Base-by-base conservation (phyloP, 1,284 basidiomycete genomes). In the Malassezia dermatis region DNA sequence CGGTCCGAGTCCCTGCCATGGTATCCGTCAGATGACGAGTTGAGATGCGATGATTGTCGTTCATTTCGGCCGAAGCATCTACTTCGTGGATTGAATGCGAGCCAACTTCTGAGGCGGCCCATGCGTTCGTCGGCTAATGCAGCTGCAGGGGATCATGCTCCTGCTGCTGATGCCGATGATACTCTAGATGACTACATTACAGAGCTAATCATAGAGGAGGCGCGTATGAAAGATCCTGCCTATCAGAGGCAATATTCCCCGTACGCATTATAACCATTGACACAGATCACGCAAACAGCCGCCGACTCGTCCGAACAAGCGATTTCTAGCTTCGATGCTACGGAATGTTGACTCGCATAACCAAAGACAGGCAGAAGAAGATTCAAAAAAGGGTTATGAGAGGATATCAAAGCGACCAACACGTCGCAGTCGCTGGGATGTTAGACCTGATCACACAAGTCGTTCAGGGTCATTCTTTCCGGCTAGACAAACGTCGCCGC, bases 261-360 rank as follows among this genome's bases (percentile, higher is more conserved):
- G 26, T 45, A 31, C 2, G 43, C 28, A 45, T 13, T 1, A 34
- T 10, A 7, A 28, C 28, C 4, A 31, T 5, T 39, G 10, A 52
- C 31, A 12, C 32, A 44, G 50, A 19, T 8, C 24, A 24, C 13
- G 12, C 13, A 21, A 26, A 8, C 19, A n/a, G 13, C 48, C 32
- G 4, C 26, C 49, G 2, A 50, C 37, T 2, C 50, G 55, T 12
- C 48, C 55, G 12, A 57, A 57, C 43, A 57, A 51, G 17, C 42
- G 55, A 6, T 57, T 57, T 32, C 45, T 57, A 23, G 50, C 55
- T 7, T 47, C 55, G 15, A 52, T 52, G 50, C 41, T 57, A 19
- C 55, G 55, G 10, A 52, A 44, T 31, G 55, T 30, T 8, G 55
- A 57, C 37, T 46, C 55, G 8, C 55, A 52, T n/a, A 57, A 57